Base-by-base conservation (phyloP, 768 basidiomycete genomes). In the Trametes sanguinea region DNA sequence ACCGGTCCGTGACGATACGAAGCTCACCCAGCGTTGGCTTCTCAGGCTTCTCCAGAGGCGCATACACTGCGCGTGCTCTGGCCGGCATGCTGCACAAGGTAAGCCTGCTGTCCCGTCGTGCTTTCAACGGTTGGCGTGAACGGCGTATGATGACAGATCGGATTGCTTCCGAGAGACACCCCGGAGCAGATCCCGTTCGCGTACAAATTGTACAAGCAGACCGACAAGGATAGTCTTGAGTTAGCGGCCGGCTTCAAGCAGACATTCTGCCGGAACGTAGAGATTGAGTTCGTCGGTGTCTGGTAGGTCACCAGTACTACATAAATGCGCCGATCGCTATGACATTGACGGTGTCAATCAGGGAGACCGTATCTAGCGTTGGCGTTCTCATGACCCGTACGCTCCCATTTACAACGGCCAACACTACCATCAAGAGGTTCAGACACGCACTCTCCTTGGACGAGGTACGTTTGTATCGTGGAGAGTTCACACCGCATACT, bases 291-390 rank as follows among this genome's bases (percentile, higher is more conserved):
- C 56, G 72, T 94, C 50, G 92, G 92, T 1, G 85, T 90, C 50
- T 93, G 90, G 90, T 89, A 13, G 51, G 63, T 10, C 29, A 11
- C 51, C 33, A 22, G 22, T 53, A 30, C 40, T 16, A 32, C 42
- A 4, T 27, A 37, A 29, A 35, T 22, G 22, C 22, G 22, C 27
- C 4, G 1, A 37, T 27, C n/a, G 14, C 35, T 39, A 32, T 13
- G 35, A n/a, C 29, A 17, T 54, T 33, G 13, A 29, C 5, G 11
- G 1, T 55, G 6, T 42, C 6, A 4, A 40, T 37, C 56, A 83
- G 90, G 91, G 91, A 94, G 61, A 94, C 91, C 0, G 90, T 94
- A 3, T 78, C 86, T 7, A 88, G 88, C 55, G 90, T 90, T 22
- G 92, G 92, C 0, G 66, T 88, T 1, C 59, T 93, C n/a, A 75